phyloP scores from a whole-genome alignment of 371 early-diverging fungal genomes.

The Smittium mucronatum region DNA sequence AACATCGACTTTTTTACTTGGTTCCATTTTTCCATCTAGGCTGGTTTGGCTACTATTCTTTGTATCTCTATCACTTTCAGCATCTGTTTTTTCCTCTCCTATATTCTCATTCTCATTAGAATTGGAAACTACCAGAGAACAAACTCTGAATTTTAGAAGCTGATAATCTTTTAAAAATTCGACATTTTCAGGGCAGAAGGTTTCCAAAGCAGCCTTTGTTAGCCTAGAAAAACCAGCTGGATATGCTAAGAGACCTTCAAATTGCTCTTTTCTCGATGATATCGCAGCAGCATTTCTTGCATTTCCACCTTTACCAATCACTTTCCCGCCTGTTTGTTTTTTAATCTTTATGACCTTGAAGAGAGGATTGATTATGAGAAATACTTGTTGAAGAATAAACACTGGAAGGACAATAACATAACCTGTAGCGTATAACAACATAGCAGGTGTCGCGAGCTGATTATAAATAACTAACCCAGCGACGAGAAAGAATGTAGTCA shows the following conservation, averaged over 20 bases:
- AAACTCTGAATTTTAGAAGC: conserved; percentile 12
- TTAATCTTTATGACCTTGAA: background rate
- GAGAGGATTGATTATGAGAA: background rate
- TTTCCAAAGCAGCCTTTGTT: conserved; percentile 11
- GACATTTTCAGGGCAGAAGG: conserved; percentile 15
- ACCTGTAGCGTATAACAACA: conserved; percentile 10
- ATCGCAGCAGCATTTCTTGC: background rate
- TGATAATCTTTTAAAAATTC: conserved; percentile 14
- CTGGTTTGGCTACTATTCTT: background rate
- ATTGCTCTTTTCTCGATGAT: conserved; percentile 12
- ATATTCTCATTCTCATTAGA: background rate
- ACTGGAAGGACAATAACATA: conserved; percentile 11
- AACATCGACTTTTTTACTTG: background rate
- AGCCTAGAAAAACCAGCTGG: conserved; percentile 11
- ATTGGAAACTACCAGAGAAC: conserved; percentile 3
- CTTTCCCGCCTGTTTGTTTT: background rate
- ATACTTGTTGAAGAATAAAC: conserved; percentile 5
- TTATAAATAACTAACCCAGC: conserved; percentile 8
- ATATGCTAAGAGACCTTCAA: conserved; percentile 12
- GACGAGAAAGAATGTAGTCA: background rate
- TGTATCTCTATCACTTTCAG: background rate
- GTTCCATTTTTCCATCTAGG: background rate
- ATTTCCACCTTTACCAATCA: background rate
- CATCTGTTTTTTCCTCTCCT: background rate
- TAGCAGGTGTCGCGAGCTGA: conserved; percentile 3